These are phyloP conservation scores for Ceratocystis alfenasii DNA, from an alignment of 2,329 filamentous ascomycete genomes.

Conservation along the genomic window DNA sequence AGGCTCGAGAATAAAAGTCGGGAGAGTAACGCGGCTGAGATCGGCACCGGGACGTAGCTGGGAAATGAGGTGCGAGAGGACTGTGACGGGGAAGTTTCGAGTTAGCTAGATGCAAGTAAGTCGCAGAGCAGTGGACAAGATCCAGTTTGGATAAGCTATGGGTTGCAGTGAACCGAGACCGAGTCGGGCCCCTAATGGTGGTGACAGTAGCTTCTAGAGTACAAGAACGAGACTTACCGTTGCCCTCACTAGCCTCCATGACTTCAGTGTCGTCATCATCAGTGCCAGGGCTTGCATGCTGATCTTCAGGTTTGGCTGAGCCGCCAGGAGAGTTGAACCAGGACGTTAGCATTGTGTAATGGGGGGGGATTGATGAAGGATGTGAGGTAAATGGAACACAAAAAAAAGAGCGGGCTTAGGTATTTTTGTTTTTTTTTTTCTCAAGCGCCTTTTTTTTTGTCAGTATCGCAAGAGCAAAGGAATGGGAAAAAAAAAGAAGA, in stretches of 20 bases:
- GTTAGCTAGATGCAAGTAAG: not conserved
- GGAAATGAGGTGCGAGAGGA: conserved; percentile 93
- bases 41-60: conserved; percentile 92
- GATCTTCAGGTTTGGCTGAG: conserved; percentile 37
- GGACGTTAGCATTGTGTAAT: conserved; percentile 32
- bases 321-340: conserved; percentile 27
- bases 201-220: not conserved
- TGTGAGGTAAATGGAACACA: not conserved
- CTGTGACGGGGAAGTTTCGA: conserved; percentile 35
- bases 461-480: not conserved
- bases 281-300: conserved; percentile 35
- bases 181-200: not conserved
- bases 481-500: not conserved
- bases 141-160: not conserved
- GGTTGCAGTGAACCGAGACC: not conserved
- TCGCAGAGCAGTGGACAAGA: not conserved
- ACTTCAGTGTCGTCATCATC: conserved; percentile 59
- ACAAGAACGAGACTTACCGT: conserved; percentile 49
- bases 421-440: not conserved
- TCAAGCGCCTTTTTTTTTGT: not conserved
- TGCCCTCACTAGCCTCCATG: conserved; percentile 86
- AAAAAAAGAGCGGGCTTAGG: not conserved
- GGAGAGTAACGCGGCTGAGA: conserved; percentile 82
- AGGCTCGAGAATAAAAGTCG: conserved; percentile 95
- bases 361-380: not conserved